Base-by-base conservation (phyloP, 768 basidiomycete species). In the Leccinum aurantiacum region DNA sequence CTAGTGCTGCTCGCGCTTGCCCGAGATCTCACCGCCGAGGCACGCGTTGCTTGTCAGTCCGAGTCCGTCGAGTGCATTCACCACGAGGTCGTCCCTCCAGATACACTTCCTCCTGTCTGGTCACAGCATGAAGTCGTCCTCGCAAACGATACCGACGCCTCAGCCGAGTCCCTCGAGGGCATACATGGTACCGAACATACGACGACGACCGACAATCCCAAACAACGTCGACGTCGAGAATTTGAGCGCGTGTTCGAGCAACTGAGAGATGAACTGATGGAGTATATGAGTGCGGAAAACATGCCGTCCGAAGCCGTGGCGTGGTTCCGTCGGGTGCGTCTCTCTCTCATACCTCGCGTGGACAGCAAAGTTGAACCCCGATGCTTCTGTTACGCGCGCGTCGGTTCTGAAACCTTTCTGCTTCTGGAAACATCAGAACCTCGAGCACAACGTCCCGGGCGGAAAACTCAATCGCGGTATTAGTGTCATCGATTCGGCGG, bases 401-500 rank as follows among this genome's bases (percentile, higher is more conserved):
- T 38, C n/a, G n/a, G 10, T 44, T 44, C 41, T 2, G 44, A 11
- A 19, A 44, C 11, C 19, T 46, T 13, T 46, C 10, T 46, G 4
- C 41, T 41, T 41, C 44, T 19, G 9, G 19, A 3, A 11, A 46
- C 44, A 46, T 27, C 29, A 95, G 93, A 95, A 83, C 72, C 78
- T 98, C 57, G 84, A 95, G 64, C 90, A 94, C 80, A 98, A 98
- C 75, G 90, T 92, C 22, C 95, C 95, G 0, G 92, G 93, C 48
- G 95, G 94, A 3, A 98, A 98, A 76, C 87, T 98, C 57, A 98
- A 97, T 76, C 86, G 96, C 35, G 95, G 96, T n/a, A 81, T 98
- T 77, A 93, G 93, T 11, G 95, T 97, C 67, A 88, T 95, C 51
- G 95, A 98, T 75, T 91, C 93, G 4, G 91, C 88, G 56, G 88